phyloP scores from a whole-genome alignment of 108 stramenopile genomes.

The Epithemia pelagica region DNA sequence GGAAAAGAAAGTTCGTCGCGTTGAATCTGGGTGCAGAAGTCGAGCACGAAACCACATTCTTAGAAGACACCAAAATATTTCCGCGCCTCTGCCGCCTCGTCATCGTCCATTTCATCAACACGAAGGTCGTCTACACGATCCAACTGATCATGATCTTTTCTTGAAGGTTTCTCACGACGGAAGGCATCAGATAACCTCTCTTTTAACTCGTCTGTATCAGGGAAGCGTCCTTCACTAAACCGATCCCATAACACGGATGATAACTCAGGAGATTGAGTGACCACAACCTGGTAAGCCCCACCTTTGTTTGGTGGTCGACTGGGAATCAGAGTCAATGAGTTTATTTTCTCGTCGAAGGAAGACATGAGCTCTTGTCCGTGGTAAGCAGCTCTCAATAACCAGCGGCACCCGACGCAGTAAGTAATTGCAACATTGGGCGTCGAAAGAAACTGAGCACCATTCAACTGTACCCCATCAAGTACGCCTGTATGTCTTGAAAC shows the following conservation, averaged over 20 bases:
- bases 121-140: conserved; percentile 6
- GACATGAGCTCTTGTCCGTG: conserved; percentile 36
- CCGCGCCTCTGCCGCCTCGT: conserved; percentile 49
- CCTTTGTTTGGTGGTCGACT: conserved; percentile 30
- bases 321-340: conserved; percentile 35
- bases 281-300: conserved; percentile 25
- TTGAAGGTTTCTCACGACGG: too few relatives aligned
- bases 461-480: neutral
- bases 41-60: too few relatives aligned
- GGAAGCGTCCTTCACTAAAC: conserved; percentile 25
- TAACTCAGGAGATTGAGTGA: neutral
- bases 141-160: conserved; percentile 8
- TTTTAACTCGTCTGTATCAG: conserved; percentile 26
- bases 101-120: conserved; percentile 44
- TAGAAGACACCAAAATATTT: conserved; percentile 56
- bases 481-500: too few relatives aligned
- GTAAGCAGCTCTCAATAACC: conserved; percentile 31
- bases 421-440: conserved; percentile 9
- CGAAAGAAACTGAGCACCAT: neutral
- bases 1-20: too few relatives aligned
- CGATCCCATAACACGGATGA: conserved; percentile 22
- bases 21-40: too few relatives aligned
- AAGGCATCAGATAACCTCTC: conserved; percentile 1
- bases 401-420: conserved; percentile 20
- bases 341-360: conserved; percentile 30